Percentiles rank a stretch among this genome's conserved stretches.
Conservation (phyloP, 495 filamentous ascomycete genomes). For the Cenococcum geophilum region DNA sequence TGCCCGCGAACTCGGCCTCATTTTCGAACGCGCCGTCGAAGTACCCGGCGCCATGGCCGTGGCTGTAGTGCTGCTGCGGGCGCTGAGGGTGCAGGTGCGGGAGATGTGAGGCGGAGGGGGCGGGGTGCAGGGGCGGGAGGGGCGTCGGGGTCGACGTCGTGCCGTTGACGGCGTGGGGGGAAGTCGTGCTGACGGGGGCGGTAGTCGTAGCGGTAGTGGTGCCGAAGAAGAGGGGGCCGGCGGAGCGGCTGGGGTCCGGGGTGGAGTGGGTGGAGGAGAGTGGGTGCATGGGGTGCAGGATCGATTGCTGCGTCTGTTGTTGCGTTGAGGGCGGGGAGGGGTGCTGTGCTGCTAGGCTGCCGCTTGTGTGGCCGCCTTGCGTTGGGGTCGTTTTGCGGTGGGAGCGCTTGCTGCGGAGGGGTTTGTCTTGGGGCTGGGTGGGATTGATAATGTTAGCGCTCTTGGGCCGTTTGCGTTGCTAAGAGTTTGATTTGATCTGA, state of each 20-base stretch:
- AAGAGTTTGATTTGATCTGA: too few relatives aligned
- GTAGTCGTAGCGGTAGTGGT: too few relatives aligned
- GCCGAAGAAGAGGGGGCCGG: slow-evolving; percentile 22
- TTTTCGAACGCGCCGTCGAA: slow-evolving; percentile 21
- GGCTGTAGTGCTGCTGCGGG: not conserved
- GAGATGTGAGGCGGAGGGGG: too few relatives aligned
- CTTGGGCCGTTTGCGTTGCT: too few relatives aligned
- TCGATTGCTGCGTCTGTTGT: slow-evolving; percentile 15
- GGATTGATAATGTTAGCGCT: not conserved
- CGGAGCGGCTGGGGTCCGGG: slow-evolving; percentile 24
- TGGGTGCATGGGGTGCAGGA: slow-evolving; percentile 18
- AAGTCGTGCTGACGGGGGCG: slow-evolving; percentile 8
- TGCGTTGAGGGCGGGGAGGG: slow-evolving; percentile 12
- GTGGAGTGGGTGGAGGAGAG: slow-evolving; percentile 29
- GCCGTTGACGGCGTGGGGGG: slow-evolving; percentile 26
- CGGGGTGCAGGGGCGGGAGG: slow-evolving; percentile 23
- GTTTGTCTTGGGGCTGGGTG: slow-evolving; percentile 78
- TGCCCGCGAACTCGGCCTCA: slow-evolving; percentile 18
- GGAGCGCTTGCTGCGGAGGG: slow-evolving; percentile 78
- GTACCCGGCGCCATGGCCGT: slow-evolving; percentile 6
- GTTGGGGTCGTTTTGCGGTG: slow-evolving; percentile 38
- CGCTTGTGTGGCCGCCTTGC: slow-evolving; percentile 1
- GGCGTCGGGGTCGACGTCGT: slow-evolving; percentile 12
- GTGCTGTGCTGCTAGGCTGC: slow-evolving; percentile 13
- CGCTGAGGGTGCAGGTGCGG: slow-evolving; percentile 23